Percentiles rank a stretch among this genome's conserved stretches.
These are phyloP conservation scores for Laetiporus sulphureus DNA, from an alignment of 1,284 basidiomycete species.

Conservation along the genomic window DNA sequence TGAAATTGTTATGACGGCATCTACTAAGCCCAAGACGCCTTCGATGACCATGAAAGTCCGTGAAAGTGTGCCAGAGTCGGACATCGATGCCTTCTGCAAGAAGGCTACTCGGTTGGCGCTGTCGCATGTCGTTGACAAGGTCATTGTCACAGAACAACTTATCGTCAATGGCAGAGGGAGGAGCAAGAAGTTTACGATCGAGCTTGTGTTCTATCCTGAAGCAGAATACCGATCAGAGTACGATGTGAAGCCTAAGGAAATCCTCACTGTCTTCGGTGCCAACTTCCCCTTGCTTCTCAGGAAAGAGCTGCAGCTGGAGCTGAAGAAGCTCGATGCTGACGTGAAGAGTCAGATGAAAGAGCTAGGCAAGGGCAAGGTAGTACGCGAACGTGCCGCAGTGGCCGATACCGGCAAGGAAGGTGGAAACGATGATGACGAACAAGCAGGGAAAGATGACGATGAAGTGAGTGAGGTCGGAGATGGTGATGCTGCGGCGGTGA, in stretches of 20 bases:
- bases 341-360: conserved; percentile 75
- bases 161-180: conserved; percentile 64
- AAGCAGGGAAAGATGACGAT: conserved; percentile 35
- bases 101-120: conserved; percentile 82
- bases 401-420: conserved; percentile 43
- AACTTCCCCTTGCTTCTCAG: conserved; percentile 83
- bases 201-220: conserved; percentile 83
- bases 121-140: conserved; percentile 85
- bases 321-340: conserved; percentile 83
- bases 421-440: conserved; percentile 62
- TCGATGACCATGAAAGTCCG: conserved; percentile 92
- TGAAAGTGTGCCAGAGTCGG: conserved; percentile 42
- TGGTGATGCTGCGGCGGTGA: conserved; percentile 28
- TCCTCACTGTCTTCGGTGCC: conserved; percentile 68
- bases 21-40: conserved; percentile 93
- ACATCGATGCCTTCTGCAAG: conserved; percentile 84
- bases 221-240: conserved; percentile 87
- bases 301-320: conserved; percentile 82
- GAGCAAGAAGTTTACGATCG: conserved; percentile 78
- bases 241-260: conserved; percentile 68
- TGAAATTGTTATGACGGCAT: conserved; percentile 99
- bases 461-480: conserved; percentile 32
- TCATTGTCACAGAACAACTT: conserved; percentile 79
- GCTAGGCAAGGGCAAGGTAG: conserved; percentile 73
- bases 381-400: conserved; percentile 42